Evolutionary conservation across 495 filamentous ascomycete species (phyloP).

Genomic region (Xeromyces bisporus): DNA sequence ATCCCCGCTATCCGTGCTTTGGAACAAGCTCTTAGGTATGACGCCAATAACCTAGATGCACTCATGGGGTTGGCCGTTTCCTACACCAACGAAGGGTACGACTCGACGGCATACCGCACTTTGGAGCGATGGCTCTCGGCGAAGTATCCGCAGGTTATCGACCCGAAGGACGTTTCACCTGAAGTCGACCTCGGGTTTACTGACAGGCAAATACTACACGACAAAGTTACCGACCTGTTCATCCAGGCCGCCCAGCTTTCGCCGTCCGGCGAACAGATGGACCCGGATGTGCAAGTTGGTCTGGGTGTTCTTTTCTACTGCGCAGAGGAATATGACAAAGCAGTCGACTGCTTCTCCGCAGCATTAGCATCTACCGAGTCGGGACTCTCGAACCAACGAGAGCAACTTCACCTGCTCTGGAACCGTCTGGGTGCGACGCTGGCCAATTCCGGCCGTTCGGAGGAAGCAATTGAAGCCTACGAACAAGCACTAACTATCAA

Average conservation of each 20-base stretch:
- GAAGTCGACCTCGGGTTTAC: constrained; percentile 74
- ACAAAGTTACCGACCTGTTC: constrained; percentile 77
- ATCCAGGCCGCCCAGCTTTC: constrained; percentile 83
- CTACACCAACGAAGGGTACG: constrained; percentile 99
- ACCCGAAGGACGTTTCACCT: constrained; percentile 46
- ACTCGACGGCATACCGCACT: constrained; percentile 88
- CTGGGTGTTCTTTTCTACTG: constrained; percentile 97
- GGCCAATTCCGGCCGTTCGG: constrained; percentile 78
- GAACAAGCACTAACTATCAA: constrained; percentile 76
- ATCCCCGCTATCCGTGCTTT: constrained; percentile 93
- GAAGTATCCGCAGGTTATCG: constrained; percentile 73
- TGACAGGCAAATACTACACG: constrained; percentile 76
- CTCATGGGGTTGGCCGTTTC: constrained; percentile 91
- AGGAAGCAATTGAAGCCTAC: constrained; percentile 94
- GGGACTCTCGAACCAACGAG: constrained; percentile 54
- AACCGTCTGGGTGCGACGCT: constrained; percentile 93
- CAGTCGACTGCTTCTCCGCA: constrained; percentile 91
- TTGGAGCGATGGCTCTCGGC: constrained; percentile 89
- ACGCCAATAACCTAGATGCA: constrained; percentile 70
- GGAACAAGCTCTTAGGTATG: constrained; percentile 77
- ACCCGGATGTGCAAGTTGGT: constrained; percentile 95
- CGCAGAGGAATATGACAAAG: constrained; percentile 93
- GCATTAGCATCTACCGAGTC: constrained; percentile 70
- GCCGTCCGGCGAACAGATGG: constrained; percentile 76
- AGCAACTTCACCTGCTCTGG: constrained; percentile 86